phyloP scores from a whole-genome alignment of 305 asterid genomes.

The Fraxinus floribunda region DNA sequence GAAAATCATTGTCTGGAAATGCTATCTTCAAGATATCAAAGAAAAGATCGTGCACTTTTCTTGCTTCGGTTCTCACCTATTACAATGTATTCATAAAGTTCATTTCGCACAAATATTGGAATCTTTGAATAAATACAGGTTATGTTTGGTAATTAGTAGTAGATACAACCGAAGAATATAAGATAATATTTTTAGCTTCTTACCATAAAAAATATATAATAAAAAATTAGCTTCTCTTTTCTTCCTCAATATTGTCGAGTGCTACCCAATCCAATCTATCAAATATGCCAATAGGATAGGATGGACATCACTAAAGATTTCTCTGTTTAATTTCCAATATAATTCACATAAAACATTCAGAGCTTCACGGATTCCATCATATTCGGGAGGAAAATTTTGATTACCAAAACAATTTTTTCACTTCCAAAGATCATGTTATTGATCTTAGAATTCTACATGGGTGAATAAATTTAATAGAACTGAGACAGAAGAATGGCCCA shows the following conservation, averaged over 20 bases:
- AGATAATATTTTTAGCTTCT: not conserved
- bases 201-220: not conserved
- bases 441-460: not conserved
- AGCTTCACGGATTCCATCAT: not conserved
- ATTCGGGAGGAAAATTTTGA: not conserved
- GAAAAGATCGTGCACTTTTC: slow-evolving; percentile 94
- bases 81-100: slow-evolving; percentile 23
- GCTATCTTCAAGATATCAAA: slow-evolving; percentile 81
- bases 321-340: not conserved
- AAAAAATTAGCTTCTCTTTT: not conserved
- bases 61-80: slow-evolving; percentile 92
- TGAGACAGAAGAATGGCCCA: not conserved
- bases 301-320: not conserved
- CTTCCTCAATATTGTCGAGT: not conserved
- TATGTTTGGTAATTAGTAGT: not conserved
- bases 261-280: not conserved
- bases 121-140: not conserved
- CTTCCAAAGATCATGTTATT: not conserved
- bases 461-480: not conserved
- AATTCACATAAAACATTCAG: not conserved
- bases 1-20: slow-evolving; percentile 81
- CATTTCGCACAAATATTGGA: slow-evolving; percentile 10
- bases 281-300: not conserved
- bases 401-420: not conserved
- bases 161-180: not conserved